Evolutionary conservation across 148 eudicot species (phyloP).

Genomic region (Cornus kousa): DNA sequence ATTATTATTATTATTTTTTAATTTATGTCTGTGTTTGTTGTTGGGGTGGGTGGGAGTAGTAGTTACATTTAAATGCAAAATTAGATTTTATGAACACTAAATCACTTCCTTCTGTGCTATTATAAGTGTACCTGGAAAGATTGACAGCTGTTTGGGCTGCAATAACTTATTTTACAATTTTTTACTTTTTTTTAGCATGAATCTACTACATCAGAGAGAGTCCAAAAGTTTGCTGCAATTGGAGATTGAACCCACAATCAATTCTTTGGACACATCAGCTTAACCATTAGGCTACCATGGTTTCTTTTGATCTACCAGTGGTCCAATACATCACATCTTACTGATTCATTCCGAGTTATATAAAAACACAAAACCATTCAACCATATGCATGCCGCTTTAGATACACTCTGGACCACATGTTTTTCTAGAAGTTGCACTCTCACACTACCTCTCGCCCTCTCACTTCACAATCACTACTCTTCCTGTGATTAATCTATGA

Average conservation of each 20-base stretch:
- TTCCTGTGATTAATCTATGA: not conserved
- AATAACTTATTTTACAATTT: no score
- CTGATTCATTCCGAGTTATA: not conserved
- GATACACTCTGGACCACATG: not conserved
- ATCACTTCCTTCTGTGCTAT: no score
- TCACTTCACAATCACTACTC: not conserved
- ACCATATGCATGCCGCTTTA: not conserved
- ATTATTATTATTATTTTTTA: no score
- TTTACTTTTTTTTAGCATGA: no score
- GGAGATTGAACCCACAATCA: not conserved
- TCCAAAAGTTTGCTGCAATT: no score
- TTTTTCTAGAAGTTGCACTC: not conserved
- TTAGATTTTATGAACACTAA: no score
- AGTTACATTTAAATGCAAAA: no score
- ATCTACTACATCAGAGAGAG: no score
- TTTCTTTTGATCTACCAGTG: not conserved
- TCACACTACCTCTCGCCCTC: not conserved
- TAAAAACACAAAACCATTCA: not conserved
- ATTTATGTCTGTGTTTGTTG: no score
- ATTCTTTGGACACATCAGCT: not conserved
- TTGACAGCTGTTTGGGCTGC: no score
- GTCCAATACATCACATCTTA: not conserved
- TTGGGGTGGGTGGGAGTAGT: no score
- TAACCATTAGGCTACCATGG: not conserved
- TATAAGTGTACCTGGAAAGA: no score